Conservation (phyloP, 306 rosid genomes). For the Rosa lucieae region DNA sequence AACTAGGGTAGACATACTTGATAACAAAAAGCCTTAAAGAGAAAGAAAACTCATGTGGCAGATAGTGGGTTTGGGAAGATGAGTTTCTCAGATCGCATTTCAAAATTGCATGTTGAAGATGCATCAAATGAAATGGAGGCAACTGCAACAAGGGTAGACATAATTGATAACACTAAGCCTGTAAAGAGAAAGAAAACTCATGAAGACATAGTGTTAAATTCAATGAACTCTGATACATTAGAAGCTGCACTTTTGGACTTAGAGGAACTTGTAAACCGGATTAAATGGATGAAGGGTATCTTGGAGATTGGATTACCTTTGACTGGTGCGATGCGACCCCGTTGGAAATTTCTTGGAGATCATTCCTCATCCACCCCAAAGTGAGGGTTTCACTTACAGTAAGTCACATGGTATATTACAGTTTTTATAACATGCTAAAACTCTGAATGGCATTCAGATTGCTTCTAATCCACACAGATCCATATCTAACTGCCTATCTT, state of each 20-base stretch:
- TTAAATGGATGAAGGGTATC: conserved; percentile 64
- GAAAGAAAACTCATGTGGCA: conserved; percentile 31
- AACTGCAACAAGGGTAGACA: conserved; percentile 14
- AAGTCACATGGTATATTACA: conserved; percentile 7
- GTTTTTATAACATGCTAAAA: neutral
- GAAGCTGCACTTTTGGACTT: conserved; percentile 68
- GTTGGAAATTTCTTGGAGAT: conserved; percentile 59
- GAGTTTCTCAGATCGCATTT: conserved; percentile 27
- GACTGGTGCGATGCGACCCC: conserved; percentile 30
- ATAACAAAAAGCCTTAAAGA: conserved; percentile 32
- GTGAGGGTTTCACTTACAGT: conserved; percentile 23
- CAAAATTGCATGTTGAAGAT: conserved; percentile 27
- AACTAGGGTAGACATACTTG: conserved; percentile 13
- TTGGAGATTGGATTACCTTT: conserved; percentile 45
- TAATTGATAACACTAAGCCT: conserved; percentile 27
- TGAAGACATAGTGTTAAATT: conserved; percentile 38
- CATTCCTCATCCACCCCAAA: conserved; percentile 32
- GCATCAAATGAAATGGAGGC: conserved; percentile 28
- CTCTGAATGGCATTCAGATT: neutral
- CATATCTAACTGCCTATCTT: too few relatives aligned
- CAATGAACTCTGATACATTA: conserved; percentile 42
- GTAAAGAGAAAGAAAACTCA: conserved; percentile 41
- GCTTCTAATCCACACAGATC: too few relatives aligned
- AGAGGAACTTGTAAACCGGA: conserved; percentile 67
- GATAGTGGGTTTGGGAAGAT: conserved; percentile 26